These are phyloP conservation scores for Gastrolobium bilobum DNA, from an alignment of 306 rosid species.

Conservation along the genomic window DNA sequence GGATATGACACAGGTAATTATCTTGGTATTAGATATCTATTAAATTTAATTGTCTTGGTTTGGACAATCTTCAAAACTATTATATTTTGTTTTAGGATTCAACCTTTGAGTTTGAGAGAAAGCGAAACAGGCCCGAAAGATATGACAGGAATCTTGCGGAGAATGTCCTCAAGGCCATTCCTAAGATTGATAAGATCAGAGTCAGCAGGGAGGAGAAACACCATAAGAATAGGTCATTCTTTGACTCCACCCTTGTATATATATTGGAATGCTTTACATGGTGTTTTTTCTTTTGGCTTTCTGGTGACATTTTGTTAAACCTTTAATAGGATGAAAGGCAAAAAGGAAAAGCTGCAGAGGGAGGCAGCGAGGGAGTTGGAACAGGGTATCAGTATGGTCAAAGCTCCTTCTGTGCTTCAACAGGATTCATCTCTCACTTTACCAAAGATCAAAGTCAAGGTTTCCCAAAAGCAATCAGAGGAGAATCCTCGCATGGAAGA, in stretches of 20 bases:
- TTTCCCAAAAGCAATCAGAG: constrained; percentile 52
- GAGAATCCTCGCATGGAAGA: constrained; percentile 72
- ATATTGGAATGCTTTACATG: background rate
- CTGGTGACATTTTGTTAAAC: constrained; percentile 23
- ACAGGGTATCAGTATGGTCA: constrained; percentile 62
- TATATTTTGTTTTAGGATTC: constrained; percentile 64
- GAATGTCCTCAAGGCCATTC: constrained; percentile 74
- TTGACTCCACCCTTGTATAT: constrained; percentile 34
- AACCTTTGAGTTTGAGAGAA: constrained; percentile 94
- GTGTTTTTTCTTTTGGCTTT: constrained; percentile 26
- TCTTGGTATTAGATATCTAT: background rate
- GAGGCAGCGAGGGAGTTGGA: constrained; percentile 65
- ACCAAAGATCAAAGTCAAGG: constrained; percentile 68
- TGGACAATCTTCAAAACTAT: constrained; percentile 4
- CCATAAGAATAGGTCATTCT: constrained; percentile 60
- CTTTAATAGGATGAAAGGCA: constrained; percentile 65
- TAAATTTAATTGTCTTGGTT: background rate
- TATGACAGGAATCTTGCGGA: constrained; percentile 78
- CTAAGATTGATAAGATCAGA: constrained; percentile 79
- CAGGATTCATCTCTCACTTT: constrained; percentile 62
- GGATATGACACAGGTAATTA: constrained; percentile 89
- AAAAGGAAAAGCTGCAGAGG: constrained; percentile 42
- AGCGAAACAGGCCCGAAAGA: constrained; percentile 88
- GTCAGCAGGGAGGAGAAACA: constrained; percentile 60
- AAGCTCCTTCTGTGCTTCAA: constrained; percentile 62